phyloP scores from a whole-genome alignment of 768 basidiomycete genomes.

The Termitomyces sp. region DNA sequence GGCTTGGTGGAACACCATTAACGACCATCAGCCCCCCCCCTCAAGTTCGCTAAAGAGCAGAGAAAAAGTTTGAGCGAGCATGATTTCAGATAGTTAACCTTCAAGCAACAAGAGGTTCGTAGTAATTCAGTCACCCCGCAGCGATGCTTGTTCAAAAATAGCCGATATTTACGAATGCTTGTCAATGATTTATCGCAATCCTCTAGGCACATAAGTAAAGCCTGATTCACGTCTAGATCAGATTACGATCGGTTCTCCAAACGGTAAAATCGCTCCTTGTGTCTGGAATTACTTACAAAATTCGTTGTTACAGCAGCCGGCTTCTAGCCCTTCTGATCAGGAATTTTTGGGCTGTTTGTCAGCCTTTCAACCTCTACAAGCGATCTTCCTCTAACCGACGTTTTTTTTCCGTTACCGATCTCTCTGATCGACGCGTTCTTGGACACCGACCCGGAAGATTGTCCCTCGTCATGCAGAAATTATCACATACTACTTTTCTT shows the following conservation, averaged over 20 bases:
- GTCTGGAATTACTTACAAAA: conserved; percentile 10
- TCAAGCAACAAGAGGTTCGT: too few relatives aligned
- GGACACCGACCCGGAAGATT: background rate
- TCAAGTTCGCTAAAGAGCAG: too few relatives aligned
- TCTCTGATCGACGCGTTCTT: conserved; percentile 12
- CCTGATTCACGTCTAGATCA: too few relatives aligned
- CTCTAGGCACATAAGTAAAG: background rate
- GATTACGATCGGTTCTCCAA: conserved; percentile 14
- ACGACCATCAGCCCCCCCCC: too few relatives aligned
- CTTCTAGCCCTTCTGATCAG: conserved; percentile 11
- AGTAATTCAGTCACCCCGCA: too few relatives aligned
- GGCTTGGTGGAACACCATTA: background rate
- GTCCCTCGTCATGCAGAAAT: conserved; percentile 6
- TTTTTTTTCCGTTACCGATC: conserved; percentile 8
- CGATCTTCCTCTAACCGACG: background rate
- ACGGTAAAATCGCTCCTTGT: conserved; percentile 16
- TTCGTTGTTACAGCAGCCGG: background rate
- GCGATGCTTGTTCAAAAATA: too few relatives aligned
- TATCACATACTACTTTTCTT: conserved; percentile 4
- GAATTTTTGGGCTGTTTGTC: conserved; percentile 6
- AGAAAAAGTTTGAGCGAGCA: too few relatives aligned
- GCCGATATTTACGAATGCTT: background rate
- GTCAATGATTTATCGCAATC: conserved; percentile 3
- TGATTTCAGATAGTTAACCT: background rate
- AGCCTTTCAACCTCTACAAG: background rate